These are phyloP conservation scores for Metarhizium anisopliae DNA, from an alignment of 2,329 filamentous ascomycete species.

Conservation along the genomic window DNA sequence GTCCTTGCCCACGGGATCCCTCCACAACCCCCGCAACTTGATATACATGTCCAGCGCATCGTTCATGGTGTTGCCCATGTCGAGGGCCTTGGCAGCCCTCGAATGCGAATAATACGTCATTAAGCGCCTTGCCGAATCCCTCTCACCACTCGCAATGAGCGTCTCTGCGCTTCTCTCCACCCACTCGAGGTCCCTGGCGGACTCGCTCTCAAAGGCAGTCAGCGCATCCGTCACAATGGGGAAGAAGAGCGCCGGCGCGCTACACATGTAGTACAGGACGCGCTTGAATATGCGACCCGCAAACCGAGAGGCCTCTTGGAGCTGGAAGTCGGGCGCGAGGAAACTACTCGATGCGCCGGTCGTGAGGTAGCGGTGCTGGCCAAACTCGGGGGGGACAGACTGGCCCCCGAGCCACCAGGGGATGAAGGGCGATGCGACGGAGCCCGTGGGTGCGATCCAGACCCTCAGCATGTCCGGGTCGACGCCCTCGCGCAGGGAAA, in stretches of 20 bases:
- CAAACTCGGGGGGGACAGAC: conserved; percentile 16
- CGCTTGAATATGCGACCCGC: conserved; percentile 19
- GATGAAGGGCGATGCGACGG: conserved; percentile 17
- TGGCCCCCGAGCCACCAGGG: conserved; percentile 19
- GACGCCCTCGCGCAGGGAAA: conserved; percentile 12
- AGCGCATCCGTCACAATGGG: conserved; percentile 17
- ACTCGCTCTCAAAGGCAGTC: conserved; percentile 15
- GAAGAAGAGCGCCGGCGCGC: conserved; percentile 12
- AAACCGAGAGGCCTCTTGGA: conserved; percentile 18
- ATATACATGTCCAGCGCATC: conserved; percentile 15
- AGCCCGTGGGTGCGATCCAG: conserved; percentile 18
- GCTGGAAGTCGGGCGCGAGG: conserved; percentile 15
- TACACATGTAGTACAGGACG: conserved; percentile 20
- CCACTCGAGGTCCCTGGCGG: conserved; percentile 11
- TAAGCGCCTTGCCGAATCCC: conserved; percentile 11
- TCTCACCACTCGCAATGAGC: conserved; percentile 11
- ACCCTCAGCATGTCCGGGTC: conserved; percentile 15
- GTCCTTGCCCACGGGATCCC: conserved; percentile 15
- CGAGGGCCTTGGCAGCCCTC: conserved; percentile 13
- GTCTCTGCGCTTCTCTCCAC: conserved; percentile 14
- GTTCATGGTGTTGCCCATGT: conserved; percentile 12
- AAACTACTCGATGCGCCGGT: conserved; percentile 17
- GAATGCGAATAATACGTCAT: conserved; percentile 16
- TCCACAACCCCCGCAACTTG: conserved; percentile 16
- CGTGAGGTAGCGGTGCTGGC: conserved; percentile 18